Evolutionary conservation across 345 rosid species (phyloP).

Genomic region (Salix udensis): DNA sequence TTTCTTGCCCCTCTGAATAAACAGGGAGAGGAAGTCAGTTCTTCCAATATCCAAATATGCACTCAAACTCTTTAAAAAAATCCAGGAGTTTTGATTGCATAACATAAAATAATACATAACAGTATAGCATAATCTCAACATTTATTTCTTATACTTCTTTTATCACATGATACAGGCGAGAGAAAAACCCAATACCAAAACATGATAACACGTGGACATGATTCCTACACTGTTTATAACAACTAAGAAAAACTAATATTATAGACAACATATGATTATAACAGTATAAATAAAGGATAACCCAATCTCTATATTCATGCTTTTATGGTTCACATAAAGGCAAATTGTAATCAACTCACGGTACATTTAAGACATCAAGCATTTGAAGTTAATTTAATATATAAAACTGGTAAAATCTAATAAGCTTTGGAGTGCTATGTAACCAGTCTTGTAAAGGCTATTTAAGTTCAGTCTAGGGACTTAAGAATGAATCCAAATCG

Average conservation of each 20-base stretch:
- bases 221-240: not conserved
- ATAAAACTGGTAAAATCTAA: not conserved
- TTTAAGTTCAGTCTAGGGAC: not conserved
- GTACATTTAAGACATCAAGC: not conserved
- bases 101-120: not conserved
- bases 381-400: not conserved
- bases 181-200: not conserved
- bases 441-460: not conserved
- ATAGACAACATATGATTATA: not conserved
- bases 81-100: not conserved
- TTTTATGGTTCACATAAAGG: not conserved
- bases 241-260: not conserved
- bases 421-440: not conserved
- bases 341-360: not conserved
- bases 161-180: not conserved
- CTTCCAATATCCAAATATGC: constrained; percentile 5
- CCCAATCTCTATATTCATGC: not conserved
- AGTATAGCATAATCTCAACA: not conserved
- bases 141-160: not conserved
- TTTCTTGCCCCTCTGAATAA: constrained; percentile 61
- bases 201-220: not conserved
- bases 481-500: not conserved
- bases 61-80: not conserved
- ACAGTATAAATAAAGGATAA: not conserved
- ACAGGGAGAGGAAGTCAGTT: constrained; percentile 21